A percentile compares a stretch with the other conserved stretches of the same genome.
Evolutionary conservation across 805 yeast species (phyloP).

Genomic region (Saccharomycopsis sp.): DNA sequence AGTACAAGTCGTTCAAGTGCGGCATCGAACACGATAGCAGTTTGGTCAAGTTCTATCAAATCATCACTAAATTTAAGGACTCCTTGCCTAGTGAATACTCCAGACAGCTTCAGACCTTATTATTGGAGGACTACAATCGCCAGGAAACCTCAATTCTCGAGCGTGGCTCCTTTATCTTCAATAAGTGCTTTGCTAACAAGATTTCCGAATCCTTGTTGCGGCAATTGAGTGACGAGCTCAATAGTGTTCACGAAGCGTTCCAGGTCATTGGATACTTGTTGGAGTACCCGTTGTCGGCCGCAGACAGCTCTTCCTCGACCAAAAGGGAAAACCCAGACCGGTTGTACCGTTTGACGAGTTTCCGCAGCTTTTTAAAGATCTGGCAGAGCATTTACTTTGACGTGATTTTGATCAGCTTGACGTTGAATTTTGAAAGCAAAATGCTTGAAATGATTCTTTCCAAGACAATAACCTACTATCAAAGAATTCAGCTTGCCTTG

Average conservation of each 20-base stretch:
- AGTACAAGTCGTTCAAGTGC: conserved; percentile 24
- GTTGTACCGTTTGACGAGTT: not conserved
- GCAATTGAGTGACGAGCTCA: conserved; percentile 35
- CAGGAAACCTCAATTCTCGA: conserved; percentile 28
- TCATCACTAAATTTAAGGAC: conserved; percentile 35
- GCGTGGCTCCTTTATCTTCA: conserved; percentile 33
- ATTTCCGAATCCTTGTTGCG: conserved; percentile 35
- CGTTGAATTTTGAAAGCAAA: conserved; percentile 33
- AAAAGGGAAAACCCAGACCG: no score
- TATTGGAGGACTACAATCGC: conserved; percentile 33
- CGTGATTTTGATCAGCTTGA: conserved; percentile 30
- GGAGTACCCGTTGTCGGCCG: conserved; percentile 24
- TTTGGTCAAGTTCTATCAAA: conserved; percentile 28
- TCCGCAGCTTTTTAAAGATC: conserved; percentile 21
- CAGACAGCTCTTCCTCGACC: not conserved
- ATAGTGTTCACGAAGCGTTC: conserved; percentile 32
- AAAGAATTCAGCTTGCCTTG: conserved; percentile 22
- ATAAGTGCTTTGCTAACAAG: conserved; percentile 33
- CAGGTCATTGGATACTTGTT: conserved; percentile 34
- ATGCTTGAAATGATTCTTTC: conserved; percentile 20
- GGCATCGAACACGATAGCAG: conserved; percentile 25
- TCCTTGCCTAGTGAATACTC: conserved; percentile 34
- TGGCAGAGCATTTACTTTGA: conserved; percentile 30
- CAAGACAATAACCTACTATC: conserved; percentile 21
- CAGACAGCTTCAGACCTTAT: conserved; percentile 28